Base-by-base conservation (phyloP, 352 stramenopile genomes). In the Pilasporangium apinafurcum region DNA sequence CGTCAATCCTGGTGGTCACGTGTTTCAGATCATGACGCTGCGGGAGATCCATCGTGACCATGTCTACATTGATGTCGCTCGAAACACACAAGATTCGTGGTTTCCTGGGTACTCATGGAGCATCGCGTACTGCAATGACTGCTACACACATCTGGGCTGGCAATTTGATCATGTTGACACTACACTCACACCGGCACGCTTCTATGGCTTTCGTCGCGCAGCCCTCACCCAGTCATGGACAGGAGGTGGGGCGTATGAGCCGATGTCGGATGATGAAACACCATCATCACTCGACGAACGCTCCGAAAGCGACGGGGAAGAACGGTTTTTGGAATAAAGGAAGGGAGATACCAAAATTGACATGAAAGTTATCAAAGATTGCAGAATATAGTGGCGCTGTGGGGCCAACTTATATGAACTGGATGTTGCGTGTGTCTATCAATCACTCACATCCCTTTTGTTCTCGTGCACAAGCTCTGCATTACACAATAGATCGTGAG, bases 21-120 rank as follows among this genome's bases (percentile, higher is more conserved):
- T 92, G 4, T 84, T 83, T 43, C 82, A 93, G 60, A 68, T 92
- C 25, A 65, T 93, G 51, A 92, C 82, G 30, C 52, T 93, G 37
- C 61, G 67, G 2, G 53, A 71, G 2, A 67, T 93, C 4, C 35
- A 77, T 17, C 47, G 35, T 7, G 59, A 63, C 18, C 54, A 64
- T 25, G 54, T 86, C 12, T 60, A 78, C 28, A 54, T 82, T 8
- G 62, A 80, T 40, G 51, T 56, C n/a, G 34, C 32, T 12, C 68
- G 52, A 2, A 85, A 65, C 36, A 78, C 67, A 0, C 39, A 86
- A 27, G 79, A 90, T 48, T 84, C 71, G 31, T 93, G 82, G 82
- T 93, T 92, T 45, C 56, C 70, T 1, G 76, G 77, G 4, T 93
- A 88, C 47, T 48, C 74, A 21, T 93, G 82, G 82, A 90, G 79